Evolutionary conservation across 2,329 filamentous ascomycete genomes (phyloP), one percentile per base, ranked within the genome.

Genomic region (Helotiales sp.): DNA sequence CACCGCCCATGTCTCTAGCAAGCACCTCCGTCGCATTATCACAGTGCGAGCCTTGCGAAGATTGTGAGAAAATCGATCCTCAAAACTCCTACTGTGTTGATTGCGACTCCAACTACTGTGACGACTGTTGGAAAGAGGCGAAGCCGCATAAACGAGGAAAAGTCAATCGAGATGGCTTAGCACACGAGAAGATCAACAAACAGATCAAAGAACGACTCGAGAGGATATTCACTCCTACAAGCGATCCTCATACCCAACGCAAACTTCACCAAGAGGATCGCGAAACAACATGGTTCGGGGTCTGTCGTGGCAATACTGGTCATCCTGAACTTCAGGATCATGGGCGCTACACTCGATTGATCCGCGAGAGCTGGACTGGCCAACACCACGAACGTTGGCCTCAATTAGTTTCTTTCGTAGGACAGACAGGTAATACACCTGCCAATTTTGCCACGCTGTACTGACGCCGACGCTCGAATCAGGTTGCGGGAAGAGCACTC

Each of bases 321-420:
- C 61, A 67, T 13, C 69, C 69, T 0, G 66, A 70, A 3, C 5
- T 38, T 7, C 74, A 73, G 49, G 76, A 78, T 57, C 75, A 73
- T 67, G 77, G 76, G 7, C 72, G 76, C 31, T 80, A 77, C 68
- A 72, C 75, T 5, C 68, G 69, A 2, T 72, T 79, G 51, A 76
- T 79, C 71, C 69, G 67, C 19, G 15, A 54, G 10, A 55, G 27
- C 33, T 34, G 44, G 52, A 68, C 71, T 56, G 67, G 64, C 3
- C 52, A 61, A 6, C 65, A 62, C 10, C 61, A 57, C 60, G 68
- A 27, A 15, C 40, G 64, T 44, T 72, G 71, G 60, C 76, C 75
- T 27, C 73, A 70, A 34, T 29, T 60, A 6, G 55, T 60, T 15
- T 60, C 58, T 7, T 60, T 60, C n/a, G 51, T 60, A 52, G 58